Evolutionary conservation across 176 grass and related monocot species (phyloP), one percentile per base, ranked within the genome.

Genomic region (Thinopyrum elongatum): DNA sequence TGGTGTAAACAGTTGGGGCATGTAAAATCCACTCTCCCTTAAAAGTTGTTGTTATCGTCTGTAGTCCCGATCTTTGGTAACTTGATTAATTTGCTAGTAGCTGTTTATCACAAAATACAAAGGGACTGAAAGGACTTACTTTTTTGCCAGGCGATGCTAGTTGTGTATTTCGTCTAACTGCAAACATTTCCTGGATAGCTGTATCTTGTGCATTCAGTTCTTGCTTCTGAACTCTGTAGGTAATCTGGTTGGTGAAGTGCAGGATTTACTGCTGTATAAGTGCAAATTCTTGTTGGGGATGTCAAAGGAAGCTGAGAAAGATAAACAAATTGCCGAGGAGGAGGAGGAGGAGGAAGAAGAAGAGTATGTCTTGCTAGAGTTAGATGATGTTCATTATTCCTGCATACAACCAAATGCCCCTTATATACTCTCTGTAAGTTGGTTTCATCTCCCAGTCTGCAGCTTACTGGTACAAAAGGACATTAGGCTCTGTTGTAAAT

Each of bases 381-480:
- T 99, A 61, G 88, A 84, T 9, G 88, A 93, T 60, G 95, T 80
- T 69, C 74, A 94, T 84, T 81, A 90, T 86, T 92, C 94, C 13
- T 76, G 88, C 87, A 93, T 99, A 47, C 80, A 69, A 69, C 83
- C 92, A 70, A 91, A 88, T 81, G 71, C 88, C 67, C 81, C 92
- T 3, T 98, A 91, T 90, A 84, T 90, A 28, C 88, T 96, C 78
- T 96, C 90, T 60, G 94, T 99, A 90, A 93, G 87, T 92, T 78
- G 5, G 2, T 60, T 30, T 30, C 36, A 69, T 79, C 51, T 83
- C 30, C 5, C 22, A 22, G 28, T 33, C 28, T 42, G 8, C 15
- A 67, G 22, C n/a, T 70, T 35, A 39, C 8, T 46, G 26, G 15
- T 53, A 17, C 42, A 78, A 59, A 62, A 30, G 58, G 9, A 9